Evolutionary conservation across 208 protist genomes (phyloP).

Genomic region (Wallacemonas sp.): DNA sequence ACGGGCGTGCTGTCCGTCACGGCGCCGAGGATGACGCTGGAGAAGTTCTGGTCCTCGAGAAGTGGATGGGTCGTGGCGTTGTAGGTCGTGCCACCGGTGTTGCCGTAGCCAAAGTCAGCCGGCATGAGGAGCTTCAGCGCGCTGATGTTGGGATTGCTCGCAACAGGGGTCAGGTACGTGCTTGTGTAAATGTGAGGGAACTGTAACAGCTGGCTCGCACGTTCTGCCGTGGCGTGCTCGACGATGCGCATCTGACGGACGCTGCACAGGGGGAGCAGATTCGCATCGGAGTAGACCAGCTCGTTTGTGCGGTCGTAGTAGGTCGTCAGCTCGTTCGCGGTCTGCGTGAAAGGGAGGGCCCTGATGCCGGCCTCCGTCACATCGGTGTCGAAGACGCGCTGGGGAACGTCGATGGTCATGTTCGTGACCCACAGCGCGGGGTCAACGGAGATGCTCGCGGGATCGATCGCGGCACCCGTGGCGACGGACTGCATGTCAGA

Average conservation of each 20-base stretch:
- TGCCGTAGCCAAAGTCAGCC: slow-evolving; percentile 32
- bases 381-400: slow-evolving; percentile 38
- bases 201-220: slow-evolving; percentile 28
- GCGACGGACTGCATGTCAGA: slow-evolving; percentile 30
- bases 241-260: slow-evolving; percentile 33
- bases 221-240: slow-evolving; percentile 23
- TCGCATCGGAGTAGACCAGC: slow-evolving; percentile 47
- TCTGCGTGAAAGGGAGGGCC: slow-evolving; percentile 19
- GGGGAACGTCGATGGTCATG: slow-evolving; percentile 43
- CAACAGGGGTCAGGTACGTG: slow-evolving; percentile 16
- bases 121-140: slow-evolving; percentile 76
- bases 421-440: slow-evolving; percentile 32
- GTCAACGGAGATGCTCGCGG: slow-evolving; percentile 28
- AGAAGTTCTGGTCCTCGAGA: slow-evolving; percentile 24
- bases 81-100: slow-evolving; percentile 6
- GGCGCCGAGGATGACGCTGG: slow-evolving; percentile 12
- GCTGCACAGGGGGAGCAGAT: slow-evolving; percentile 60
- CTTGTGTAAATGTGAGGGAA: slow-evolving; percentile 67
- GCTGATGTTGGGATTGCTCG: slow-evolving; percentile 42
- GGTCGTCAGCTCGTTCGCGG: slow-evolving; percentile 20
- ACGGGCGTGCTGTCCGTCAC: neutral
- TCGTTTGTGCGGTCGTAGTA: slow-evolving; percentile 72
- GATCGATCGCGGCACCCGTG: slow-evolving; percentile 21
- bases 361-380: slow-evolving; percentile 20
- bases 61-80: slow-evolving; percentile 40